Conservation (phyloP, 2,329 filamentous ascomycete species). For the Ceratocystis variospora region DNA sequence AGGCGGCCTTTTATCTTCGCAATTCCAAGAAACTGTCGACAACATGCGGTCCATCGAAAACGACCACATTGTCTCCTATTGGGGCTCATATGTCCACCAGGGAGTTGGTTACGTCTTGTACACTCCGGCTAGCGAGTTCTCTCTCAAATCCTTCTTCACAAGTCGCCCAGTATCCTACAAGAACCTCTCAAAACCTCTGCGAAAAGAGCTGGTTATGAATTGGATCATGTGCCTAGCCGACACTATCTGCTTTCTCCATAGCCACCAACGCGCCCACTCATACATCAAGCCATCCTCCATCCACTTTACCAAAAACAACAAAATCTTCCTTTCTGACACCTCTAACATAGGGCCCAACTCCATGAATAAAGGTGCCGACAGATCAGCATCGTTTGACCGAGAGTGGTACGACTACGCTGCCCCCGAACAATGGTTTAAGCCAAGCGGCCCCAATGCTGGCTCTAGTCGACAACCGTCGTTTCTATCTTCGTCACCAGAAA, state of each 20-base stretch:
- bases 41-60: conserved; percentile 46
- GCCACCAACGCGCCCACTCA: conserved; percentile 48
- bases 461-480: conserved; percentile 23
- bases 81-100: conserved; percentile 55
- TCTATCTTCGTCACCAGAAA: conserved; percentile 28
- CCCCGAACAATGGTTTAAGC: conserved; percentile 48
- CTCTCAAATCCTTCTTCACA: conserved; percentile 52
- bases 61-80: conserved; percentile 56
- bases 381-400: conserved; percentile 42
- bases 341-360: conserved; percentile 34
- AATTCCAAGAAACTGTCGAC: conserved; percentile 49
- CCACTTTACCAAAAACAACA: conserved; percentile 49
- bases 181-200: conserved; percentile 44
- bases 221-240: conserved; percentile 64
- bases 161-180: conserved; percentile 49
- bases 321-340: conserved; percentile 54
- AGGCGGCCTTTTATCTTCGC: conserved; percentile 35
- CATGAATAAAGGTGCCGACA: conserved; percentile 31
- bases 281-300: conserved; percentile 60
- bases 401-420: conserved; percentile 61
- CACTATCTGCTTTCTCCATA: conserved; percentile 53
- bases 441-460: conserved; percentile 27
- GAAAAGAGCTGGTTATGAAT: conserved; percentile 49
- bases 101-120: conserved; percentile 52
- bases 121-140: conserved; percentile 52